Evolutionary conservation across 441 rosid species (phyloP), one percentile per base, ranked within the genome.

Genomic region (Erysimum cheiri): DNA sequence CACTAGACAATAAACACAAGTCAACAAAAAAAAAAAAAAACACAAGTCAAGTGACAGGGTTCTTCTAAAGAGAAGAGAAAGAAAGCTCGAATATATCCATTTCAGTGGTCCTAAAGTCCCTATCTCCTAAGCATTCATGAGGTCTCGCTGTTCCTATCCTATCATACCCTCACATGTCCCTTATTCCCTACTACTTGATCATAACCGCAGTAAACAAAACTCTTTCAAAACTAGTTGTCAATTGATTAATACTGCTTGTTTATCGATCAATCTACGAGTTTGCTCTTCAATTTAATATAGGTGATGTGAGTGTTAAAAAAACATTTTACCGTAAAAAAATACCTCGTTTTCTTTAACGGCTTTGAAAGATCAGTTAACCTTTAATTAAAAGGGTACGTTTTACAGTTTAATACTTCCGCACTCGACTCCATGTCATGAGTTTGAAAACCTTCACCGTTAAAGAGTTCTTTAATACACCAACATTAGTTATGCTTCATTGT

Each of bases 101-200:
- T 14, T 13, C 13, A 7, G 58, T 69, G 65, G 65, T 40, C 73
- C 39, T 15, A 13, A 1, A 22, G 33, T 28, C 58, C 33, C 35
- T 49, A 14, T 44, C 22, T 44, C 24, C 24, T 22, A 22, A 44
- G 15, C 24, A 48, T 36, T 47, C 31, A 48, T 8, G 44, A 13
- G 31, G 47, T 9, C 10, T 44, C 29, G 39, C 22, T 32, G 3
- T 35, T 57, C 10, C 8, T 41, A 43, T 41, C 71, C 28, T n/a
- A 44, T 43, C 44, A 13, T 22, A 31, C 8, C 19, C 19, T 39
- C 31, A 39, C 48, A 13, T 59, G 17, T 39, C 19, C 6, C 2
- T 5, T 6, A 58, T 58, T 58, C 19, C 47, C 12, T 39, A 22
- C 33, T 12, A 22, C 13, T 13, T 13, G 39, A 39, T 39, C 33